Conservation (phyloP, 2,329 filamentous ascomycete genomes). For the Sphaerulina vaccinii region DNA sequence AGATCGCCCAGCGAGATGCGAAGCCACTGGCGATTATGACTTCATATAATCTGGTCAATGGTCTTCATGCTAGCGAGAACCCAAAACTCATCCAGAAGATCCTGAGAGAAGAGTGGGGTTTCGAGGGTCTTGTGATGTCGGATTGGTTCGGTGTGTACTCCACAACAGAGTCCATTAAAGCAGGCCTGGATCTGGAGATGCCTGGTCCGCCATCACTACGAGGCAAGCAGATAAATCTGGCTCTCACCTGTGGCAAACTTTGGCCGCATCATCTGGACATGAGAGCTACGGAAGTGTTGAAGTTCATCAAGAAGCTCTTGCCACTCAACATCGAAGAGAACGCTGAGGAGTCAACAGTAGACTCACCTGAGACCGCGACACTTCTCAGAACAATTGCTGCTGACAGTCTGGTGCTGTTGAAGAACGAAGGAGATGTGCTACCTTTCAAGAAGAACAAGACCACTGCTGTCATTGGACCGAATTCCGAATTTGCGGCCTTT, state of each 20-base stretch:
- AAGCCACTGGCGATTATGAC: constrained; percentile 70
- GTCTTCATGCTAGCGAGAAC: constrained; percentile 65
- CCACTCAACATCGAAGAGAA: constrained; percentile 31
- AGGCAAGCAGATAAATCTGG: constrained; percentile 35
- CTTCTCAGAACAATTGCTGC: constrained; percentile 32
- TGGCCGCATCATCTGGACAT: constrained; percentile 49
- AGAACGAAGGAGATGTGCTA: constrained; percentile 65
- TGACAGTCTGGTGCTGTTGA: constrained; percentile 47
- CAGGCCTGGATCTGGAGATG: constrained; percentile 83
- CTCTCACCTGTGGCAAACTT: constrained; percentile 31
- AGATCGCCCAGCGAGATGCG: constrained; percentile 69
- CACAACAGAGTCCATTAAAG: constrained; percentile 64
- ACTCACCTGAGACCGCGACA: constrained; percentile 36
- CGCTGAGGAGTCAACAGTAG: constrained; percentile 32
- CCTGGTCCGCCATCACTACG: constrained; percentile 66
- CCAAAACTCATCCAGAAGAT: constrained; percentile 66
- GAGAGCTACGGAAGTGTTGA: constrained; percentile 60
- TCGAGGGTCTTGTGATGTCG: constrained; percentile 58
- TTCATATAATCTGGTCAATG: constrained; percentile 73
- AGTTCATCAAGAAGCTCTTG: constrained; percentile 51
- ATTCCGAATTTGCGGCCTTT: constrained; percentile 65
- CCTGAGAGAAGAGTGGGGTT: constrained; percentile 68
- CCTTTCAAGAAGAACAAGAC: constrained; percentile 66
- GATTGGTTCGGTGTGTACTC: constrained; percentile 78
- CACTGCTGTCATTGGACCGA: constrained; percentile 71